Percentiles rank a stretch among this genome's conserved stretches.
These are phyloP conservation scores for Aotearoamyces nothofagi DNA, from an alignment of 2,329 filamentous ascomycete species.

Conservation along the genomic window DNA sequence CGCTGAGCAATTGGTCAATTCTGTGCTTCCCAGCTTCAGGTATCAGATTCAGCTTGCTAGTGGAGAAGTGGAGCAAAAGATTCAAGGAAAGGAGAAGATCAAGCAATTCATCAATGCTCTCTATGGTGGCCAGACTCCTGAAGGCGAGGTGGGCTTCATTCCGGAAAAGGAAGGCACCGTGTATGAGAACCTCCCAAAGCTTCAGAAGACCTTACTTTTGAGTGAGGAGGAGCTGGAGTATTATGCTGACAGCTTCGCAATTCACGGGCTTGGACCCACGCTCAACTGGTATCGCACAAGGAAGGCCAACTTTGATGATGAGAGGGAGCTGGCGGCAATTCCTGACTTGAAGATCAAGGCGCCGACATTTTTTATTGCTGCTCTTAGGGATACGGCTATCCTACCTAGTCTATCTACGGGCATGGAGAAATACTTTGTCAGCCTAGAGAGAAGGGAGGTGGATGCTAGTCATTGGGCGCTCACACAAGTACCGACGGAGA, in stretches of 20 bases:
- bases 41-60: slow-evolving; percentile 76
- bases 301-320: slow-evolving; percentile 63
- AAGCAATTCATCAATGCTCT: slow-evolving; percentile 55
- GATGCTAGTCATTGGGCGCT: slow-evolving; percentile 70
- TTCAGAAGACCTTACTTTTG: slow-evolving; percentile 44
- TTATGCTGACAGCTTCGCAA: slow-evolving; percentile 59
- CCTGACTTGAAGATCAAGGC: slow-evolving; percentile 29
- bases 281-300: slow-evolving; percentile 79
- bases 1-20: slow-evolving; percentile 42
- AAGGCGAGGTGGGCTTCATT: slow-evolving; percentile 41
- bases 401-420: slow-evolving; percentile 52
- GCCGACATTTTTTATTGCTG: slow-evolving; percentile 63
- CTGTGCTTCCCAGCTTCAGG: slow-evolving; percentile 48
- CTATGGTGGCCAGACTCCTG: slow-evolving; percentile 48
- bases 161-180: slow-evolving; percentile 45
- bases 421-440: slow-evolving; percentile 54
- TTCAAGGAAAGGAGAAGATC: slow-evolving; percentile 45
- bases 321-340: slow-evolving; percentile 43
- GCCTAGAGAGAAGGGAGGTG: slow-evolving; percentile 49
- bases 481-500: slow-evolving; percentile 53
- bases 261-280: slow-evolving; percentile 61
- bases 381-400: slow-evolving; percentile 55
- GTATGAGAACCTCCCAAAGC: slow-evolving; percentile 42
- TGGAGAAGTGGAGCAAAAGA: slow-evolving; percentile 43
- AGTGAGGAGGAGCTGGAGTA: slow-evolving; percentile 57